phyloP scores from a whole-genome alignment of 108 stramenopile species.

The Mayamaea pseudoterrestris region DNA sequence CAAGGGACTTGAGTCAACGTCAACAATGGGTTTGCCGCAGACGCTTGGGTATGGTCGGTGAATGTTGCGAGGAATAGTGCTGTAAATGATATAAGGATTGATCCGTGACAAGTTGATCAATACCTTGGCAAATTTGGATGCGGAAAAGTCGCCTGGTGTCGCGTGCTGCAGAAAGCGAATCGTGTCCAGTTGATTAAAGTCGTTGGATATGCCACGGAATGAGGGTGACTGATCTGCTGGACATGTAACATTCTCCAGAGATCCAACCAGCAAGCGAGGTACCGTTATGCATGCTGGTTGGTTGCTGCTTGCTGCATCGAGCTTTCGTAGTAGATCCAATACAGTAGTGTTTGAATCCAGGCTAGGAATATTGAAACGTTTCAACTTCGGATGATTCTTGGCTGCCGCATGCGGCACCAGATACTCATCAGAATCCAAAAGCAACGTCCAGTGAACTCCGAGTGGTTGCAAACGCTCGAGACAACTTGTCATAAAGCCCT shows the following conservation, averaged over 20 bases:
- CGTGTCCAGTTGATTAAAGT: constrained; percentile 13
- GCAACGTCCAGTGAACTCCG: constrained; percentile 17
- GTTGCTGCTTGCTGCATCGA: neutral
- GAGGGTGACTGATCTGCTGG: neutral
- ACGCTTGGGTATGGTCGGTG: constrained; percentile 18
- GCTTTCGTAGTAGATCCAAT: neutral
- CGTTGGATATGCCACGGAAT: neutral
- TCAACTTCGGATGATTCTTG: neutral
- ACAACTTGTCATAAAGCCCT: constrained; percentile 17
- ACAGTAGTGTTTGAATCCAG: neutral
- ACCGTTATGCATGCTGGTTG: constrained; percentile 8
- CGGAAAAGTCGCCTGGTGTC: constrained; percentile 19
- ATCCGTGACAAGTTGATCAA: constrained; percentile 39
- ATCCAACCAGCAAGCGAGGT: constrained; percentile 19
- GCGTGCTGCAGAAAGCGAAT: constrained; percentile 39
- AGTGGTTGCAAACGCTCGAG: constrained; percentile 8
- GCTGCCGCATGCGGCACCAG: constrained; percentile 19
- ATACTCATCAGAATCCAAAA: constrained; percentile 39
- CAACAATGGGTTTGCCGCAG: constrained; percentile 9
- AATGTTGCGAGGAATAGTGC: constrained; percentile 12
- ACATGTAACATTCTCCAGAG: constrained; percentile 22
- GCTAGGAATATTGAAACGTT: neutral
- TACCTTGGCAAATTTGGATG: constrained; percentile 38
- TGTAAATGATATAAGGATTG: neutral
- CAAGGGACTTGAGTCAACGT: constrained; percentile 7